These are phyloP conservation scores for Rhododendron kiyosumense DNA, from an alignment of 148 eudicot genomes.

Conservation along the genomic window DNA sequence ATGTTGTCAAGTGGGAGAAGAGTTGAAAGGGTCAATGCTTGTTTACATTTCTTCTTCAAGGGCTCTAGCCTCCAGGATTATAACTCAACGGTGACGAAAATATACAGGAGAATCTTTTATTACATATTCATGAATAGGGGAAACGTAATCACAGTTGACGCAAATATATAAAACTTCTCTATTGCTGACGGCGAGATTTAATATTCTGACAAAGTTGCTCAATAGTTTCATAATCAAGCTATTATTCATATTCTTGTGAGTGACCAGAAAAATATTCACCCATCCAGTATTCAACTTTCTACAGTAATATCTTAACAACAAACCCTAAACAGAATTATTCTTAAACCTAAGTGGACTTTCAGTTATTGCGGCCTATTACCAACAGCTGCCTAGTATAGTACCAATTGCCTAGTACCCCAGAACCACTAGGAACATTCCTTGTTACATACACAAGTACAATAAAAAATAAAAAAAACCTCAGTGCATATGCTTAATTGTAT, in stretches of 20 bases:
- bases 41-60: slow-evolving; percentile 12
- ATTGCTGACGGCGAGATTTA: background rate
- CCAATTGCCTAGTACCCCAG: background rate
- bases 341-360: background rate
- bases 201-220: background rate
- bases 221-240: background rate
- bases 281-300: background rate
- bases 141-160: background rate
- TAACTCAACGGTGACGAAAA: background rate
- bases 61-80: background rate
- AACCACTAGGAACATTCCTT: background rate
- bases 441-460: no score
- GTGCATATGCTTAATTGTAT: background rate
- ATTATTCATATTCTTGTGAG: background rate
- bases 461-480: no score
- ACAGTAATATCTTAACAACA: background rate
- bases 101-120: background rate
- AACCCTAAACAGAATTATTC: background rate
- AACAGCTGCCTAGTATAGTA: background rate
- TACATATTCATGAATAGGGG: background rate
- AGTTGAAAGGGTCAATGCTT: slow-evolving; percentile 15
- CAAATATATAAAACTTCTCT: background rate
- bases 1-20: slow-evolving; percentile 3
- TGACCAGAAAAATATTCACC: background rate
- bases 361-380: background rate